A percentile compares a stretch with the other conserved stretches of the same genome.
Evolutionary conservation across 2,329 filamentous ascomycete species (phyloP).

Genomic region (Ophiostoma quercus): DNA sequence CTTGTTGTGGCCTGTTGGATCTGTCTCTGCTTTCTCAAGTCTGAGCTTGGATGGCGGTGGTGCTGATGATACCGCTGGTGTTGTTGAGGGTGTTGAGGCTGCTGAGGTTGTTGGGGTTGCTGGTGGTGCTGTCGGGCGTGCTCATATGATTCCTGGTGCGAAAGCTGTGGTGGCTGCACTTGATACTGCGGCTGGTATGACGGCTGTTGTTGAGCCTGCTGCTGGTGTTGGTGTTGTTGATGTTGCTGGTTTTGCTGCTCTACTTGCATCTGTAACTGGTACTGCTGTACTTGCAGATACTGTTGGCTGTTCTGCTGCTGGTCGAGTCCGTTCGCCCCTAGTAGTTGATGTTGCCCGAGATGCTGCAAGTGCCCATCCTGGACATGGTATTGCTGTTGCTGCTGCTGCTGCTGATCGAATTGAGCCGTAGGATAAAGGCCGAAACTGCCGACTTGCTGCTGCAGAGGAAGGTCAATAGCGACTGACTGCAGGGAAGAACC

Average conservation of each 20-base stretch:
- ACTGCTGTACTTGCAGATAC: not conserved
- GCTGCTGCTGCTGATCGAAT: not conserved
- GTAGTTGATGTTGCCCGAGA: not conserved
- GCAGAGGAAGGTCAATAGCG: not conserved
- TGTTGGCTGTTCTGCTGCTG: not conserved
- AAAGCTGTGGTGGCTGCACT: not conserved
- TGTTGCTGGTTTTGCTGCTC: constrained; percentile 10
- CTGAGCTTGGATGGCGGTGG: not conserved
- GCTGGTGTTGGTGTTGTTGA: not conserved
- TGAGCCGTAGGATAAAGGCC: not conserved
- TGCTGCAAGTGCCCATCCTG: not conserved
- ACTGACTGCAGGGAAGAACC: not conserved
- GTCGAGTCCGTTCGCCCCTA: not conserved
- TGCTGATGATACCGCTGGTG: not conserved
- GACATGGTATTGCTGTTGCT: not conserved
- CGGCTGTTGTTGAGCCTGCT: not conserved
- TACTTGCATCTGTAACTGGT: not conserved
- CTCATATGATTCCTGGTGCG: not conserved
- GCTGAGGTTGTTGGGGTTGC: not conserved
- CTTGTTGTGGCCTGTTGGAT: not conserved
- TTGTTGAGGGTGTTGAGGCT: not conserved
- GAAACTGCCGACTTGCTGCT: not conserved
- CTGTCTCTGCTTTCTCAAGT: constrained; percentile 2
- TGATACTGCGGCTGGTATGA: not conserved
- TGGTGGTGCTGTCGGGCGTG: not conserved